Percentiles rank a stretch among this genome's conserved stretches.
Conservation (phyloP, 1,284 basidiomycete species). For the Moesziomyces parantarcticus region DNA sequence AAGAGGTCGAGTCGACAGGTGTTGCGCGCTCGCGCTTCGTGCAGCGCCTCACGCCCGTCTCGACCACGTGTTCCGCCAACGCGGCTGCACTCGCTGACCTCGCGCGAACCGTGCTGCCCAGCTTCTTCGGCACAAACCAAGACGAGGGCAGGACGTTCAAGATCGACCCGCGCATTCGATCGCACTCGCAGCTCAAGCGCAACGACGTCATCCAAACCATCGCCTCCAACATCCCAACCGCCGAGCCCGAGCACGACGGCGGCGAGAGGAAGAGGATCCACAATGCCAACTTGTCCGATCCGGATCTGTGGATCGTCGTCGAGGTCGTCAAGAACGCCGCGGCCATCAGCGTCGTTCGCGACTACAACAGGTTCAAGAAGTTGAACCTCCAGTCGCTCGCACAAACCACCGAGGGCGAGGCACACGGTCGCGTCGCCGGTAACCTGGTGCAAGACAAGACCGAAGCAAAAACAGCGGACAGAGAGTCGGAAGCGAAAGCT, state of each 20-base stretch:
- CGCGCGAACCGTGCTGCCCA: conserved; percentile 29
- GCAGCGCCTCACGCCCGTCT: conserved; percentile 46
- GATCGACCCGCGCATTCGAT: conserved; percentile 60
- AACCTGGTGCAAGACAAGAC: too few species aligned
- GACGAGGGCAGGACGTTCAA: conserved; percentile 41
- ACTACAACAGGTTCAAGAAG: conserved; percentile 52
- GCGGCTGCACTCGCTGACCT: conserved; percentile 20
- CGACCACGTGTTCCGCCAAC: conserved; percentile 40
- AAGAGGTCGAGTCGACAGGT: conserved; percentile 51
- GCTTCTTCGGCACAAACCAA: conserved; percentile 18
- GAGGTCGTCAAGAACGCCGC: conserved; percentile 58
- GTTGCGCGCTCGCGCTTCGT: conserved; percentile 51
- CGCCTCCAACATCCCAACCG: conserved; percentile 44
- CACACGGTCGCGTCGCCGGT: too few species aligned
- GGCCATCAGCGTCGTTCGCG: conserved; percentile 48
- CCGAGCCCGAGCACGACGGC: conserved; percentile 3
- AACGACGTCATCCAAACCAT: conserved; percentile 52
- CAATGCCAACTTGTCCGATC: conserved; percentile 46
- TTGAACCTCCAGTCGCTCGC: conserved; percentile 55
- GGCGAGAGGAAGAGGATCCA: conserved; percentile 25
- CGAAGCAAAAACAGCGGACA: too few species aligned
- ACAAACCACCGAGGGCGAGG: not conserved
- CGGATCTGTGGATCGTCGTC: conserved; percentile 56
- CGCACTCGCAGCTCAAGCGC: conserved; percentile 50
- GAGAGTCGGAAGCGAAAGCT: too few species aligned